These are phyloP conservation scores for Amborella trichopoda DNA, from an alignment of 164 flowering plant genomes.

Conservation along the genomic window DNA sequence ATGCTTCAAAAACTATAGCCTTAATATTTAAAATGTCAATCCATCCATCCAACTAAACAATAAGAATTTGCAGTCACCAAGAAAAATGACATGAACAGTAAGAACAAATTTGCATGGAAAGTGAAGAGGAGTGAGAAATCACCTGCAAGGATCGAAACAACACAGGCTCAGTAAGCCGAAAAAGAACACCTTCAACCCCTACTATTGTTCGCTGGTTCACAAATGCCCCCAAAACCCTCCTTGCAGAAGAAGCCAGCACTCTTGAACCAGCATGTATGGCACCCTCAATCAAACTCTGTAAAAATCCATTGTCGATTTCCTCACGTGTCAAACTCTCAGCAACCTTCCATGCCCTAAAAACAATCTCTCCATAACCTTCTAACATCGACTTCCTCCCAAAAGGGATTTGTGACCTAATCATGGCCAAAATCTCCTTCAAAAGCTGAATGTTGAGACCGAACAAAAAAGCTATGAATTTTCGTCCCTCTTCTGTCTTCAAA, in stretches of 20 bases:
- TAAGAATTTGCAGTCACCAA: too few species aligned
- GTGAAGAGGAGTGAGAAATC: neutral
- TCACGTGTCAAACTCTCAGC: conserved; percentile 29
- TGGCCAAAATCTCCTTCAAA: conserved; percentile 61
- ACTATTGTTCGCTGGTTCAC: conserved; percentile 49
- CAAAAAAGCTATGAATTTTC: conserved; percentile 51
- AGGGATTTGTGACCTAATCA: conserved; percentile 76
- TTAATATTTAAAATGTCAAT: neutral
- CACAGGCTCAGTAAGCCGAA: conserved; percentile 80
- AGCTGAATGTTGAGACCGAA: conserved; percentile 65
- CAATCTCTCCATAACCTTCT: conserved; percentile 72
- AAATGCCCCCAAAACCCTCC: conserved; percentile 82
- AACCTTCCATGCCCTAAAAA: conserved; percentile 75
- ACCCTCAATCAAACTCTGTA: conserved; percentile 73
- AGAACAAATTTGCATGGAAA: too few species aligned
- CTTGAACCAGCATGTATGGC: conserved; percentile 57
- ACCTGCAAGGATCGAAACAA: conserved; percentile 89
- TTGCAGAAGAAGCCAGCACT: conserved; percentile 51
- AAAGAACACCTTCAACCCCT: conserved; percentile 83
- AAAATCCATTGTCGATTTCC: conserved; percentile 60
- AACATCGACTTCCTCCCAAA: conserved; percentile 78
- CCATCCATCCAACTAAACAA: neutral
- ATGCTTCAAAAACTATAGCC: too few species aligned
- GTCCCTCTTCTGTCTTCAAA: conserved; percentile 82
- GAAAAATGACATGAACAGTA: too few species aligned